These are phyloP conservation scores for Flaveria sonorensis DNA, from an alignment of 129 eudicot genomes.

Conservation along the genomic window DNA sequence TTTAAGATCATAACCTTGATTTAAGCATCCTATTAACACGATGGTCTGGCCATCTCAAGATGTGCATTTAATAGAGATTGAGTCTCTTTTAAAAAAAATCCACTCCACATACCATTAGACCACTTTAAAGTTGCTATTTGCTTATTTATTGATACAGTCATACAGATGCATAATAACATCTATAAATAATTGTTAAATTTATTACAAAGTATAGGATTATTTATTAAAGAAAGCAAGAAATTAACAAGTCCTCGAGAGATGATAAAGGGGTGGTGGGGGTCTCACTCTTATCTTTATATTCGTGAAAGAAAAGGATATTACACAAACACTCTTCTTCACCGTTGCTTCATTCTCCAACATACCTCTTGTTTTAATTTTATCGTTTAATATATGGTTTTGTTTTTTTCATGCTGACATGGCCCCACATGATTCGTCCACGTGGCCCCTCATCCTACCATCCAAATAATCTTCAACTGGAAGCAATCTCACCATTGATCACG, in stretches of 20 bases:
- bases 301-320: constrained; percentile 43
- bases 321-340: constrained; percentile 51
- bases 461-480: constrained; percentile 28
- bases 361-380: background rate
- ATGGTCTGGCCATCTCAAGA: too few species aligned
- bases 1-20: too few species aligned
- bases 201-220: background rate
- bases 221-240: background rate
- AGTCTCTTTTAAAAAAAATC: too few species aligned
- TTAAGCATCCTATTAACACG: too few species aligned
- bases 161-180: background rate
- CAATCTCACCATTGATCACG: constrained; percentile 35
- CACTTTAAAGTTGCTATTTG: too few species aligned
- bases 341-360: constrained; percentile 53
- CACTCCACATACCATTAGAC: too few species aligned
- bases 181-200: background rate
- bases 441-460: constrained; percentile 14
- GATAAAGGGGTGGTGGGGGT: constrained; percentile 32
- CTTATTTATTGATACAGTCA: too few species aligned
- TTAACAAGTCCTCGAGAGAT: constrained; percentile 16
- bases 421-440: constrained; percentile 31
- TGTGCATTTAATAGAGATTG: too few species aligned
- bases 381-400: constrained; percentile 4
- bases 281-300: constrained; percentile 30
- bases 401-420: constrained; percentile 21